phyloP scores from a whole-genome alignment of 805 yeast species.

The Yarrowia sp. region DNA sequence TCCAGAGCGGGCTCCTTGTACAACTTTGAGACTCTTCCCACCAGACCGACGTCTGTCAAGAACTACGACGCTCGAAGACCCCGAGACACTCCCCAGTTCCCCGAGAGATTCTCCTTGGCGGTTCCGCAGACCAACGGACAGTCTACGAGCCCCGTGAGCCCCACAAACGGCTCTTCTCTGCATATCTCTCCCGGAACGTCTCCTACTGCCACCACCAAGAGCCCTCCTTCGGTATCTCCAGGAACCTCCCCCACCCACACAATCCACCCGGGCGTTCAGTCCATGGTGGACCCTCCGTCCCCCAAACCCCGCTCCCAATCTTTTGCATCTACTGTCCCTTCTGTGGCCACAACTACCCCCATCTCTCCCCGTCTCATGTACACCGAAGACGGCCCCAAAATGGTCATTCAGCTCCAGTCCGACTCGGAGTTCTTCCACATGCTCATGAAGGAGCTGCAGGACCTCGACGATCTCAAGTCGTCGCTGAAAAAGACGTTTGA shows the following conservation, averaged over 20 bases:
- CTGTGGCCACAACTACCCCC: conserved; percentile 3
- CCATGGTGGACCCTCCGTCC: background rate
- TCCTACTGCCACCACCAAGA: background rate
- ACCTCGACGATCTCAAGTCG: conserved; percentile 45
- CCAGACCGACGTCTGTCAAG: background rate
- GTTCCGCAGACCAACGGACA: background rate
- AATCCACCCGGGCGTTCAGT: background rate
- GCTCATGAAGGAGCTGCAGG: conserved; percentile 53
- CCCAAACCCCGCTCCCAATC: background rate
- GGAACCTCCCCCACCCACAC: background rate
- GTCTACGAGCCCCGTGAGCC: background rate
- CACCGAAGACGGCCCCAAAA: conserved; percentile 25
- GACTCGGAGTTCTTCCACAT: conserved; percentile 61
- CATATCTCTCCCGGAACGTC: conserved; percentile 12
- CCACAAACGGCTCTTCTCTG: background rate
- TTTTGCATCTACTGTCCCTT: background rate
- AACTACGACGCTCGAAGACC: background rate
- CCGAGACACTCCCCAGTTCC: background rate
- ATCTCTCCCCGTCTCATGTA: conserved; percentile 16
- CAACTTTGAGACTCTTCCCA: background rate
- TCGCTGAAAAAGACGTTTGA: conserved; percentile 47
- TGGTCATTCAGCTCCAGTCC: conserved; percentile 49
- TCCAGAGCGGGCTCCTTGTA: conserved; percentile 3
- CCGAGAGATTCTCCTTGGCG: background rate
- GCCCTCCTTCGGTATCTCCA: background rate